Percentiles rank a stretch among this genome's conserved stretches.
Evolutionary conservation across 306 rosid species (phyloP).

Genomic region (Crotalaria pallida): DNA sequence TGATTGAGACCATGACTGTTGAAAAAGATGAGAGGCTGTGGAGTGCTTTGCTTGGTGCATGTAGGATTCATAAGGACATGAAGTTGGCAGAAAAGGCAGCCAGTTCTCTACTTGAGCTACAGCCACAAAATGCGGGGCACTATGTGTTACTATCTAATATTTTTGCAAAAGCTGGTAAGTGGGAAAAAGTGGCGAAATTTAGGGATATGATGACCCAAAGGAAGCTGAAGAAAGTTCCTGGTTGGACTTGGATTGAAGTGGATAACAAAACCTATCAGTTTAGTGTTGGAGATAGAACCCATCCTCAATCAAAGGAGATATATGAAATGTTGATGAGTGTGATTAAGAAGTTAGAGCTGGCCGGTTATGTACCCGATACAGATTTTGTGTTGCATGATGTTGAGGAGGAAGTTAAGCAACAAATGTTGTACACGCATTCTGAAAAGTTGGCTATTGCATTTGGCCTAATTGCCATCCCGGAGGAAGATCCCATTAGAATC

Average conservation of each 20-base stretch:
- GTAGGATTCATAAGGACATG: conserved; percentile 56
- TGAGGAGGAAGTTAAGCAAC: conserved; percentile 67
- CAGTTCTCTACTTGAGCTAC: conserved; percentile 52
- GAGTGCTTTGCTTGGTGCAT: conserved; percentile 82
- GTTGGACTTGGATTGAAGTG: conserved; percentile 80
- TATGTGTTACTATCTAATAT: conserved; percentile 72
- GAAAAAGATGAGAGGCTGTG: conserved; percentile 69
- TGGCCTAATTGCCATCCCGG: conserved; percentile 49
- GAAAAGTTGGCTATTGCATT: conserved; percentile 81
- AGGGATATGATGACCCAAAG: conserved; percentile 52
- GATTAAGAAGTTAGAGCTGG: conserved; percentile 50
- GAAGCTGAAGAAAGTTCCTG: conserved; percentile 62
- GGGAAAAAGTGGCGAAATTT: conserved; percentile 60
- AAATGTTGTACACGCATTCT: conserved; percentile 58
- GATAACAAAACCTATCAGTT: conserved; percentile 48
- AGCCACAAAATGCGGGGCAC: conserved; percentile 65
- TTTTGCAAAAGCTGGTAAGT: conserved; percentile 69
- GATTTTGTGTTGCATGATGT: conserved; percentile 71
- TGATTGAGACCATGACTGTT: conserved; percentile 46
- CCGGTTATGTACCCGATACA: conserved; percentile 61
- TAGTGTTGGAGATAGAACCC: conserved; percentile 56
- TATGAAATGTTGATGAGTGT: conserved; percentile 43
- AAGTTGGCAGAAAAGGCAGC: conserved; percentile 69
- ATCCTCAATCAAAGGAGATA: conserved; percentile 54
- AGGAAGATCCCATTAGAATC: conserved; percentile 52